phyloP scores from a whole-genome alignment of 228 moss, liverwort and hornwort species.

The Sphagnum fallax region DNA sequence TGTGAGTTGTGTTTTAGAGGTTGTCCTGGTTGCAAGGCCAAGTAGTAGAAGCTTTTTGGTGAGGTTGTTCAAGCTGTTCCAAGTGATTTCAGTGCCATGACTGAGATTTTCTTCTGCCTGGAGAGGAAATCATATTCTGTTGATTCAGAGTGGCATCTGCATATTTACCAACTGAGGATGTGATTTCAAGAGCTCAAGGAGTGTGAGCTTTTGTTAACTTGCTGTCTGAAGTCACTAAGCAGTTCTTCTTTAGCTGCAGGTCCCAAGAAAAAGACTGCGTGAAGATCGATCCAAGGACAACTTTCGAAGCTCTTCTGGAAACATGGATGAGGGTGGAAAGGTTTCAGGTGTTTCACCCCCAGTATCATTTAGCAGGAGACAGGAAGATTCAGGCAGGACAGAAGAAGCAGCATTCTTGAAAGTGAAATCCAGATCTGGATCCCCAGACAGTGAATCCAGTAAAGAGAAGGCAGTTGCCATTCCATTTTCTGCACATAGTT shows the following conservation, averaged over 20 bases:
- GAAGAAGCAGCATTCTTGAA: conserved; percentile 18
- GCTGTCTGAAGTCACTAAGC: background rate
- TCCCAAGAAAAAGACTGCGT: conserved; percentile 29
- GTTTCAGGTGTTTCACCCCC: conserved; percentile 7
- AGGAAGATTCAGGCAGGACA: conserved; percentile 8
- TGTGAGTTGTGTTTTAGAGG: background rate
- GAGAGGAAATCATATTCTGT: background rate
- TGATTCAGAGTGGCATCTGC: background rate
- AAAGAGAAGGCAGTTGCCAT: conserved; percentile 19
- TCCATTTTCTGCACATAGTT: background rate
- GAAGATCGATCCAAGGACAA: conserved; percentile 33
- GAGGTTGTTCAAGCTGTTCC: background rate
- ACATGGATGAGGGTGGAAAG: conserved; percentile 18
- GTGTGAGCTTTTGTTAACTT: background rate
- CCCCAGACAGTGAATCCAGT: conserved; percentile 6
- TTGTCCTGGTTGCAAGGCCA: background rate
- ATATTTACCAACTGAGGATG: background rate
- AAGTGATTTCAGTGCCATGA: background rate
- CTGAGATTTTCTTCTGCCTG: background rate
- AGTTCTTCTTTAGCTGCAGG: conserved; percentile 8
- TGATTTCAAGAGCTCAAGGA: background rate
- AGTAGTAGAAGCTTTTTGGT: background rate
- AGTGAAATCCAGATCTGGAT: conserved; percentile 10
- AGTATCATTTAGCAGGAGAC: background rate
- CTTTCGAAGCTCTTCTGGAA: conserved; percentile 1